phyloP scores from a whole-genome alignment of 305 asterid genomes.

The Fraxinus floribunda region DNA sequence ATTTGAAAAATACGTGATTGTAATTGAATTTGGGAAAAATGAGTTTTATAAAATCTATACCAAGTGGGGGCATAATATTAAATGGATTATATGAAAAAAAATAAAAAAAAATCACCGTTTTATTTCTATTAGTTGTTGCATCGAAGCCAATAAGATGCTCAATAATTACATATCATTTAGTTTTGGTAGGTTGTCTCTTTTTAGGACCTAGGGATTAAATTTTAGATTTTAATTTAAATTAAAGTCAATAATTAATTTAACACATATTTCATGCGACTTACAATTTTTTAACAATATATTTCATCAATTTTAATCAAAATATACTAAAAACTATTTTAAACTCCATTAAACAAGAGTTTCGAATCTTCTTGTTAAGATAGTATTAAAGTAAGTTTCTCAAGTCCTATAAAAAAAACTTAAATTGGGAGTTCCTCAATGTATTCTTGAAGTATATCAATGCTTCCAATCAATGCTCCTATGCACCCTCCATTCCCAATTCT shows the following conservation, averaged over 20 bases:
- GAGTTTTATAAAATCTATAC: neutral
- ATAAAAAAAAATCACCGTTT: neutral
- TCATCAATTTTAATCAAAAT: too few species aligned
- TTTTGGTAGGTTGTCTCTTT: conserved; percentile 21
- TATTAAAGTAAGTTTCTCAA: neutral
- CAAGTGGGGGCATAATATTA: neutral
- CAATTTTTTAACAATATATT: too few species aligned
- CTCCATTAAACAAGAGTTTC: too few species aligned
- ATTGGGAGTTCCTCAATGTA: neutral
- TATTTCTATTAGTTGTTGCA: neutral
- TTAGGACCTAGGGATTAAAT: too few species aligned
- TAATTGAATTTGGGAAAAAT: too few species aligned
- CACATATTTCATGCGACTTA: too few species aligned
- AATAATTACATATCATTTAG: neutral
- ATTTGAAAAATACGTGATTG: too few species aligned
- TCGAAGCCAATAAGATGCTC: neutral
- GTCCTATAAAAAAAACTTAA: neutral
- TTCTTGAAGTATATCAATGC: conserved; percentile 46
- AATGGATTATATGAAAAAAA: neutral
- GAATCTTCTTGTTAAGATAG: too few species aligned
- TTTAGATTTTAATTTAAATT: too few species aligned
- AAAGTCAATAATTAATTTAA: too few species aligned
- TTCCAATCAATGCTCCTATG: conserved; percentile 39
- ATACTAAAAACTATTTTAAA: too few species aligned
- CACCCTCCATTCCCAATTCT: neutral